Conservation (phyloP, 2,329 filamentous ascomycete genomes). For the Ilyonectria mors-panacis region DNA sequence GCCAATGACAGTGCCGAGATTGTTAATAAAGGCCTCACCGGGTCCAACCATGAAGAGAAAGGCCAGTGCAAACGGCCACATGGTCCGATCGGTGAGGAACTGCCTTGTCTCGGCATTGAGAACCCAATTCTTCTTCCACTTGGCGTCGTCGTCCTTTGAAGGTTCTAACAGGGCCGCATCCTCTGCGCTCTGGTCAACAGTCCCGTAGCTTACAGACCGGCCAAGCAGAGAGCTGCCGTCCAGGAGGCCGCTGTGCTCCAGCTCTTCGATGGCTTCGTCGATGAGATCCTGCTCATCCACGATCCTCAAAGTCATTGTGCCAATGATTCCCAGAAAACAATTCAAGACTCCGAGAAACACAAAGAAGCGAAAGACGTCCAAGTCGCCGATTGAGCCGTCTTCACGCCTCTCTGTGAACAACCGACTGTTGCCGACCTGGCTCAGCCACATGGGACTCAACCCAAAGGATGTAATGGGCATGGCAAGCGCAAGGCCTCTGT, state of each 20-base stretch:
- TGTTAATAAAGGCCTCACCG: slow-evolving; percentile 98
- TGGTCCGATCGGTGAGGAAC: slow-evolving; percentile 90
- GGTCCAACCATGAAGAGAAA: slow-evolving; percentile 96
- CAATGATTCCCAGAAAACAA: slow-evolving; percentile 78
- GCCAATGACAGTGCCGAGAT: slow-evolving; percentile 92
- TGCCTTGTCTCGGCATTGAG: slow-evolving; percentile 90
- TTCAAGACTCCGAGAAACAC: slow-evolving; percentile 85
- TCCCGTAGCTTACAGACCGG: slow-evolving; percentile 73
- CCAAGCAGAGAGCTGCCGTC: slow-evolving; percentile 82
- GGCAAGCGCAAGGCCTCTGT: slow-evolving; percentile 90
- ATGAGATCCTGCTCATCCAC: slow-evolving; percentile 91
- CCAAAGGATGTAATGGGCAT: slow-evolving; percentile 94
- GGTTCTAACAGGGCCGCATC: slow-evolving; percentile 59
- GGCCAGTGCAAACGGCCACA: slow-evolving; percentile 94
- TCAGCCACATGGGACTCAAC: slow-evolving; percentile 95
- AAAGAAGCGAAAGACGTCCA: slow-evolving; percentile 89
- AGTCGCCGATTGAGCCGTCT: slow-evolving; percentile 74
- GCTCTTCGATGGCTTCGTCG: slow-evolving; percentile 88
- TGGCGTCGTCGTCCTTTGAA: slow-evolving; percentile 62
- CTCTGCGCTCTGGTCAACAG: slow-evolving; percentile 64
- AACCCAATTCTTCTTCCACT: slow-evolving; percentile 88
- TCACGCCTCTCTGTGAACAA: slow-evolving; percentile 79
- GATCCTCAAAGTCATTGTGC: slow-evolving; percentile 81
- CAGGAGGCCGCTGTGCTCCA: slow-evolving; percentile 90
- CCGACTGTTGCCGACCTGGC: slow-evolving; percentile 86